Base-by-base conservation (phyloP, 805 yeast species). In the Zygosaccharomyces lentus region DNA sequence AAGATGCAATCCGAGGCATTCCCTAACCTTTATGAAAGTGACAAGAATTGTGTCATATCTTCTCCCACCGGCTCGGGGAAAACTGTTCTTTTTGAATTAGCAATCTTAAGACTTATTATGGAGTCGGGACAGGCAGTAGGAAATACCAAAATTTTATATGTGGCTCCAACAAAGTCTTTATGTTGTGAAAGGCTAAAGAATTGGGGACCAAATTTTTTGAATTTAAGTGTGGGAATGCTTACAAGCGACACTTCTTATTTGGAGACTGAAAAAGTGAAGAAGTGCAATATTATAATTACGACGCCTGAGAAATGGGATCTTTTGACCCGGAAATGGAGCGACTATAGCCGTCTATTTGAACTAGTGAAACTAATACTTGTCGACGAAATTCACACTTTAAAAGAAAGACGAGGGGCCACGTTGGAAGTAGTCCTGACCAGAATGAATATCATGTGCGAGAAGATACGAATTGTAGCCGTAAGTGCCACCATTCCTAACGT, bases 271-370 rank as follows among this genome's bases (percentile, higher is more conserved):
- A 66, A 61, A 32, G 77, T 74, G 2, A 69, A 69, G 56, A 69
- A 62, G n/a, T 70, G 80, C 1, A 74, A 75, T 46, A 67, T 80
- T 4, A 76, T 80, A 8, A 72, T 80, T 7, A 73, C 81, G 1
- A 80, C 84, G 1, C 83, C 84, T 3, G 84, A 80, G 56, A 80
- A 79, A 56, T 78, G 82, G 81, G 83, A 80, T 53, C 63, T 74
- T 36, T 61, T 78, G 46, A 76, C 83, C 0, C 64, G 82, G 51
- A 73, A 70, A 51, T 72, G 79, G 78, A 54, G 62, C 2, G 78
- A 76, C 51, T 70, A 64, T 50, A 54, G 54, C 23, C 66, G 59
- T 26, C 47, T 72, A 13, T 68, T 75, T 53, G 62, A 68, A 58
- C 55, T 73, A 54, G 55, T 75, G 43, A 69, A 71, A 57, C 68